These are phyloP conservation scores for Knufia petricola DNA, from an alignment of 2,329 filamentous ascomycete species.

Conservation along the genomic window DNA sequence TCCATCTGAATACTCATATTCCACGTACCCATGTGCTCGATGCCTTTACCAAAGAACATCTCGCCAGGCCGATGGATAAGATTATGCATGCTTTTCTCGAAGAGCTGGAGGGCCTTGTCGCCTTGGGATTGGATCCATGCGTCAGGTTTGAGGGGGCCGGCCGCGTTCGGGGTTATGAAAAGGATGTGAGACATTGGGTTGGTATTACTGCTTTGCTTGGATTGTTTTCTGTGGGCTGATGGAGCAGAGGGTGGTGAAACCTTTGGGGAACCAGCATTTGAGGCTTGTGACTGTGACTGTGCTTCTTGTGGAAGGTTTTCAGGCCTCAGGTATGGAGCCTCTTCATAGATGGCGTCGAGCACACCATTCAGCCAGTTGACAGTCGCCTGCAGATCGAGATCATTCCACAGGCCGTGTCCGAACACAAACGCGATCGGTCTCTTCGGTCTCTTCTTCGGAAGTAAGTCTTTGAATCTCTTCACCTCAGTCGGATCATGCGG, in stretches of 20 bases:
- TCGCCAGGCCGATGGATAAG: conserved; percentile 24
- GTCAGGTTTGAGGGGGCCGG: conserved; percentile 38
- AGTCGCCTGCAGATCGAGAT: conserved; percentile 35
- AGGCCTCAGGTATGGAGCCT: conserved; percentile 17
- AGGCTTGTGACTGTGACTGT: not conserved
- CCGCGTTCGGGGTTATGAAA: conserved; percentile 39
- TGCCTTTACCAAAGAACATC: conserved; percentile 21
- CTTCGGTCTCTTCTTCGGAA: conserved; percentile 26
- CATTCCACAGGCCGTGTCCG: conserved; percentile 41
- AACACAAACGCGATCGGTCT: conserved; percentile 36
- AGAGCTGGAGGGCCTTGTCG: conserved; percentile 39
- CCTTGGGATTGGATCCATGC: conserved; percentile 39
- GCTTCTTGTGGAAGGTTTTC: not conserved
- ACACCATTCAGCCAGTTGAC: conserved; percentile 60
- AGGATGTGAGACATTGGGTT: conserved; percentile 14
- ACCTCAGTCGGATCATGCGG: conserved; percentile 36
- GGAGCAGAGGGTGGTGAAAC: conserved; percentile 16
- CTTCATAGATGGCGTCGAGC: conserved; percentile 83
- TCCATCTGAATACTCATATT: conserved; percentile 43
- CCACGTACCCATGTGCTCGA: conserved; percentile 42
- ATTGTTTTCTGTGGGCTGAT: too few species aligned
- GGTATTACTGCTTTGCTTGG: conserved; percentile 10
- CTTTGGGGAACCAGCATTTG: not conserved
- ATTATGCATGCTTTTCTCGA: conserved; percentile 33
- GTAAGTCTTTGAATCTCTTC: conserved; percentile 29